phyloP scores from a whole-genome alignment of 1,284 basidiomycete genomes.

The Fomitopsis palustris region DNA sequence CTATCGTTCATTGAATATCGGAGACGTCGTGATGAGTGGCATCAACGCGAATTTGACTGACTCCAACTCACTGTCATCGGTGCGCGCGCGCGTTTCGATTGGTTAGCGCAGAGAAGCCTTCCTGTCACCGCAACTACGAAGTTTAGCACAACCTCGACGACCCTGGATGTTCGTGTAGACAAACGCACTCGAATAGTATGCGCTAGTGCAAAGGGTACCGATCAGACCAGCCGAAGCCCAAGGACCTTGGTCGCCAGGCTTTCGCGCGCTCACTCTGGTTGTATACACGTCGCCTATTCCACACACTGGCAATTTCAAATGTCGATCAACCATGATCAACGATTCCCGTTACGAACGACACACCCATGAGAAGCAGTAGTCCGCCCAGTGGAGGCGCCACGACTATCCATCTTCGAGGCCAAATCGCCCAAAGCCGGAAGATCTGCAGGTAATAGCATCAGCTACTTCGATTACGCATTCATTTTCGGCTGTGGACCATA shows the following conservation, averaged over 20 bases:
- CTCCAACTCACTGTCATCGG: background rate
- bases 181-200: background rate
- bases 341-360: too few species aligned
- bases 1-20: background rate
- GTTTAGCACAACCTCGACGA: background rate
- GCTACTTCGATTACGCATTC: too few species aligned
- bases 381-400: background rate
- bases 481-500: too few species aligned
- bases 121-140: background rate
- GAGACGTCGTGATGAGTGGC: background rate
- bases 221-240: background rate
- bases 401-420: background rate
- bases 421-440: background rate
- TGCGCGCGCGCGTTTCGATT: background rate
- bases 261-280: background rate
- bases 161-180: too few species aligned
- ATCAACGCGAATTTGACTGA: background rate
- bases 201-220: background rate
- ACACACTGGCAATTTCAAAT: background rate
- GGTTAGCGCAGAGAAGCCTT: background rate
- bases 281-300: background rate
- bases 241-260: background rate
- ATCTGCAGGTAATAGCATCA: background rate
- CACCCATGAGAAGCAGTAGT: background rate
- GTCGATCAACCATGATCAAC: background rate